Percentiles rank a stretch among this genome's conserved stretches.
Conservation (phyloP, 768 basidiomycete genomes). For the Panellus pusillus region DNA sequence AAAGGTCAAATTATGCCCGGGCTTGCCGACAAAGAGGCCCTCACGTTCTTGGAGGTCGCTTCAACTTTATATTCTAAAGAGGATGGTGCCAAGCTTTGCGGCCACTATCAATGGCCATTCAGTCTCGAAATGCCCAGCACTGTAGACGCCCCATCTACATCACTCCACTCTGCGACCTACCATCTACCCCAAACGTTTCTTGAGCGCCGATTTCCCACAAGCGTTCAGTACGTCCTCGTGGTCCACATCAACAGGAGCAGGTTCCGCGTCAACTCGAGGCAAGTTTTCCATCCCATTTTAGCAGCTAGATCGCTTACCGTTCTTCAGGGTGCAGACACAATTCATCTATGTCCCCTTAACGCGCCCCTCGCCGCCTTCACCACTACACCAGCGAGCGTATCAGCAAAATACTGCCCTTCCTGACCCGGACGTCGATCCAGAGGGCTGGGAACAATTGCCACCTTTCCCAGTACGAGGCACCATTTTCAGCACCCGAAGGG, state of each 20-base stretch:
- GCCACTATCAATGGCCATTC: constrained; percentile 25
- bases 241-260: constrained; percentile 15
- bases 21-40: constrained; percentile 18
- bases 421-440: constrained; percentile 22
- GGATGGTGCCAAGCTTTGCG: constrained; percentile 20
- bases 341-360: constrained; percentile 22
- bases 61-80: constrained; percentile 24
- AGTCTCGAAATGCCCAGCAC: constrained; percentile 27
- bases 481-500: constrained; percentile 19
- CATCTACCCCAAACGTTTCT: constrained; percentile 20
- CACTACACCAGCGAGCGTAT: constrained; percentile 20
- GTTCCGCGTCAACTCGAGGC: constrained; percentile 21
- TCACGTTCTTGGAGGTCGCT: constrained; percentile 22
- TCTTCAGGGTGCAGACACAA: constrained; percentile 9
- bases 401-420: constrained; percentile 16
- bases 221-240: constrained; percentile 19
- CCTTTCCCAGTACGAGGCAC: constrained; percentile 18
- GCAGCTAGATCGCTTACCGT: background rate
- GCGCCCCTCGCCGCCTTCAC: constrained; percentile 22
- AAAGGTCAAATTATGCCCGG: constrained; percentile 24
- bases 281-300: background rate
- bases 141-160: constrained; percentile 6
- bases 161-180: constrained; percentile 12
- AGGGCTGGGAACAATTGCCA: constrained; percentile 21
- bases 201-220: constrained; percentile 16